Evolutionary conservation across 306 rosid species (phyloP), one percentile per base, ranked within the genome.

Genomic region (Vigna mungo): DNA sequence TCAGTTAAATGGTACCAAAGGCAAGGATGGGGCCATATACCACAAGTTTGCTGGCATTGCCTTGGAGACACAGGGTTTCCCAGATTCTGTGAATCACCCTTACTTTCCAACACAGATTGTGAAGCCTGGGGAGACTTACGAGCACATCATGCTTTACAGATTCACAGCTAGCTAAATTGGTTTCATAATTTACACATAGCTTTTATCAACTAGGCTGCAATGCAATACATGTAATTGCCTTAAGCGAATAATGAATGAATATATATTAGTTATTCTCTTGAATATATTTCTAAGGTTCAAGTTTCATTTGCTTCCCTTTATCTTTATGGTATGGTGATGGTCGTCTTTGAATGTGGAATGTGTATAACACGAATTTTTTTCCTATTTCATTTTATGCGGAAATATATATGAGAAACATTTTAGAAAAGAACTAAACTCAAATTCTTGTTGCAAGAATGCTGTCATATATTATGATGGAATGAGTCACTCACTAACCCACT

Each of bases 11-110:
- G 46, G 79, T 30, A 84, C 78, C 52, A 72, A 75, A 15, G 93
- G 97, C 16, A 90, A 90, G 59, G 81, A 39, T 16, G 89, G 93
- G 4, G 86, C 74, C 11, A 48, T 39, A 12, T 90, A 88, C 39
- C 9, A 23, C 1, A 32, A 69, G 12, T 52, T 76, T 73, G 89
- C 77, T 12, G 95, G 72, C 8, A 55, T 88, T 41, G 83, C 86
- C 71, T 78, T 90, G 87, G 93, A 88, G 77, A 85, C 93, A 23
- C 91, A 90, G 18, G 95, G 92, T 2, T 92, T 86, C 41, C 94
- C 92, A 0, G 88, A 86, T 77, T 67, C 94, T 4, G 88, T 89
- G 9, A 89, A 92, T 55, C 32, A 67, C 14, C 89, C 84, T 0
- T 64, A 76, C 44, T 91, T 91, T 69, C 97, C 97, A 9, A 83